A percentile compares a stretch with the other conserved stretches of the same genome.
Evolutionary conservation across 163 green algal species (phyloP).

Genomic region (Chlorella variabilis): DNA sequence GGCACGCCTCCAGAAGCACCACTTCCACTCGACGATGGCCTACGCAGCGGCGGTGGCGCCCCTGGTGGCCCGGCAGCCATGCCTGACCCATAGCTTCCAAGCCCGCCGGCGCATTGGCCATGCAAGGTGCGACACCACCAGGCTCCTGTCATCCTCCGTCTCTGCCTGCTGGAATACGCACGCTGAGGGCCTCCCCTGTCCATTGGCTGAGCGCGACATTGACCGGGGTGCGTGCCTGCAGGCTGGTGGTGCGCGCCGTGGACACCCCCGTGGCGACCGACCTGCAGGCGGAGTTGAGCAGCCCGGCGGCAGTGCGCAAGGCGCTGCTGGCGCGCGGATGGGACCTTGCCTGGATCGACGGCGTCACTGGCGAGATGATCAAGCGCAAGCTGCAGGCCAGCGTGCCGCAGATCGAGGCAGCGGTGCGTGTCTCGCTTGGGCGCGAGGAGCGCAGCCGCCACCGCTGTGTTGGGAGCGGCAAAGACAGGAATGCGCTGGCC

Average conservation of each 20-base stretch:
- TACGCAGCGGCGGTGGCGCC: background rate
- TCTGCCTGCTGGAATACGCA: too few species aligned
- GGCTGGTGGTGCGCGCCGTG: constrained; percentile 15
- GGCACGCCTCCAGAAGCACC: background rate
- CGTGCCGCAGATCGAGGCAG: constrained; percentile 31
- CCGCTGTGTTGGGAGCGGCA: too few species aligned
- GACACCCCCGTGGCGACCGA: constrained; percentile 13
- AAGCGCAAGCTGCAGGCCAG: constrained; percentile 38
- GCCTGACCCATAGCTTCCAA: background rate
- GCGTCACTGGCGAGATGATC: constrained; percentile 40
- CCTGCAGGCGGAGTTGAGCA: constrained; percentile 31
- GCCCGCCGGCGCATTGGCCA: background rate
- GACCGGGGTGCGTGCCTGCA: background rate
- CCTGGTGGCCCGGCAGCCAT: background rate
- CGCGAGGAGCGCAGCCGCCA: too few species aligned
- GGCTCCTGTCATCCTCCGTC: too few species aligned
- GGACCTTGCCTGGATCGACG: constrained; percentile 47
- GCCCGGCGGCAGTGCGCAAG: background rate
- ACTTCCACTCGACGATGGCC: background rate
- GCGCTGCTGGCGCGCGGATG: constrained; percentile 36
- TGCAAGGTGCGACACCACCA: too few species aligned
- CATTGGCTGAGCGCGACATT: too few species aligned
- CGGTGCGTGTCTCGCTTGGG: constrained; percentile 10
- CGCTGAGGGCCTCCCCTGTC: too few species aligned
- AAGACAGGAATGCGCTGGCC: too few species aligned